Evolutionary conservation across 2,329 filamentous ascomycete genomes (phyloP).

Genomic region (Pseudogymnoascus sp.): DNA sequence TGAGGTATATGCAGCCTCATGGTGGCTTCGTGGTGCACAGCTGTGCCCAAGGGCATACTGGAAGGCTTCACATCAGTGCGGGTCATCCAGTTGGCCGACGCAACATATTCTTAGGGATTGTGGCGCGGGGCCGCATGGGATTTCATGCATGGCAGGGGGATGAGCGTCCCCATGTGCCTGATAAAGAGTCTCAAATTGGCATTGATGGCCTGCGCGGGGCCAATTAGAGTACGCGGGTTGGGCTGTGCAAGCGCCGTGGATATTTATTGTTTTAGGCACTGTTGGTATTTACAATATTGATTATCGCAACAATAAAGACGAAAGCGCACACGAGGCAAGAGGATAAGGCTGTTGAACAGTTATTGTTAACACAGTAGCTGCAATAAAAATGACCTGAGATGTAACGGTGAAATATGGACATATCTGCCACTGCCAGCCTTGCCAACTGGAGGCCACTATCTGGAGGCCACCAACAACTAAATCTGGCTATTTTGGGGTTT

Average conservation of each 20-base stretch:
- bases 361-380: not conserved
- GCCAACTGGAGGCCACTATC: too few species aligned
- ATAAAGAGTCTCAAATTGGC: not conserved
- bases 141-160: not conserved
- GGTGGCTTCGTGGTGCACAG: not conserved
- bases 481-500: too few species aligned
- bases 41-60: not conserved
- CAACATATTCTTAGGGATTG: not conserved
- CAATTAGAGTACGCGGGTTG: not conserved
- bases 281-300: not conserved
- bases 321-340: not conserved
- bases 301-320: not conserved
- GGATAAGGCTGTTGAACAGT: not conserved
- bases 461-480: too few species aligned
- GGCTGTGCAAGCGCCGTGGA: not conserved
- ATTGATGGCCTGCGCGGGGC: not conserved
- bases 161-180: not conserved
- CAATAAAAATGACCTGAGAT: too few species aligned
- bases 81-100: not conserved
- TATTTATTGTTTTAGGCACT: not conserved
- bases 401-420: too few species aligned
- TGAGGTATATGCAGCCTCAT: not conserved
- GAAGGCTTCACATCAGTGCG: not conserved
- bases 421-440: too few species aligned
- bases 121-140: not conserved